Base-by-base conservation (phyloP, 2,329 filamentous ascomycete species). In the Beauveria brongniartii region DNA sequence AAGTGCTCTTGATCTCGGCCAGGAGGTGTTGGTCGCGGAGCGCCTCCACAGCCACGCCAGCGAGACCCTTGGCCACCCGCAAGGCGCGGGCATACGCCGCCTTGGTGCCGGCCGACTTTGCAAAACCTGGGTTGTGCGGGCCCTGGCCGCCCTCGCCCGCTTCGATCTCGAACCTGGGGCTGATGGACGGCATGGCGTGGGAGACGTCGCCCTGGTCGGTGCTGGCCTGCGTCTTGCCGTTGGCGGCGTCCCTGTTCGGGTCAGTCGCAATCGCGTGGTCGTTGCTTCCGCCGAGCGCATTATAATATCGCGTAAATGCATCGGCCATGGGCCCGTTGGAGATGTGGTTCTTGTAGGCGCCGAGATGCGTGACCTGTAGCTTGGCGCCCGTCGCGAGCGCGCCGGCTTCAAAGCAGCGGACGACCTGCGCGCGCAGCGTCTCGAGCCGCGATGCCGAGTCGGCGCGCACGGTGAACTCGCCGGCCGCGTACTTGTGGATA, bases 161-260 rank as follows among this genome's bases (percentile, higher is more conserved):
- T n/a, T 48, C 46, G 61, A 85, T 82, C 28, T 74, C 73, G 66
- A 84, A 85, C 7, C 78, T 77, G 1, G 76, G 73, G 60, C 75
- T 80, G 43, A 86, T 68, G 58, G 79, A 82, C 44, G 83, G 84
- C 73, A 85, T 77, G 1, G 75, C 79, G 65, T 85, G 80, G 64
- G 79, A 83, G 59, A 86, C 70, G 63, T 86, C 77, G 0, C 83
- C 84, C 70, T 85, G 82, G 66, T 86, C 83, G 0, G 82, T 84
- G 64, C 80, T 83, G 5, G 82, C 82, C 66, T 74, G 77, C n/a
- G 77, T 79, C 26, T 71, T 67, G 0, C 77, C 77, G 4, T 69
- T 66, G 10, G 75, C 68, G 57, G 75, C 70, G 61, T 80, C 78
- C 7, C 76, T 54, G 3, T 78, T 75, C 12, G 72, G 72, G 34